Percentiles rank a stretch among this genome's conserved stretches.
phyloP scores from a whole-genome alignment of 164 flowering plant genomes.

The Tetracentron sinense region DNA sequence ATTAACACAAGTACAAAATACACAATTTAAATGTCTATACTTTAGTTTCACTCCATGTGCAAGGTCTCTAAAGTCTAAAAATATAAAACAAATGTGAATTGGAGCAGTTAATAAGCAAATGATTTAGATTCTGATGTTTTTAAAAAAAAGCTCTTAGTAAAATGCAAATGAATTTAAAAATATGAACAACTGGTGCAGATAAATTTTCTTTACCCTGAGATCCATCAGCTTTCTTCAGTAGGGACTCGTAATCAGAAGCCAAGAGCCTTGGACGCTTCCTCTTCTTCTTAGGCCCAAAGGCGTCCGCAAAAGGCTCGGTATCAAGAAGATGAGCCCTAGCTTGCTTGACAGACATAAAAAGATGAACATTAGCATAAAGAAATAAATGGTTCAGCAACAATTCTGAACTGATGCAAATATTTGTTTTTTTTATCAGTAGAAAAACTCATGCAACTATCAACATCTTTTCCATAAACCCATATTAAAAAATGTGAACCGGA shows the following conservation, averaged over 20 bases:
- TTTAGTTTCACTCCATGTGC: background rate
- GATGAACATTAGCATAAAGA: background rate
- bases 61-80: no score
- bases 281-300: conserved; percentile 93
- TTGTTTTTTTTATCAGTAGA: no score
- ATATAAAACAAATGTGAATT: no score
- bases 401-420: background rate
- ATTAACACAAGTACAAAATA: background rate
- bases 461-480: no score
- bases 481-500: no score
- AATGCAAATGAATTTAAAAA: background rate
- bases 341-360: conserved; percentile 46
- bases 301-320: conserved; percentile 73
- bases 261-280: conserved; percentile 85
- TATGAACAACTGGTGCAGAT: background rate
- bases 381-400: conserved; percentile 1
- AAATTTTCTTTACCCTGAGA: conserved; percentile 58
- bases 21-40: background rate
- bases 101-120: background rate
- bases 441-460: no score
- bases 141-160: background rate
- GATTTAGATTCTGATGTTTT: background rate
- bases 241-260: conserved; percentile 79
- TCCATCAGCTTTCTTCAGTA: conserved; percentile 69
- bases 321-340: conserved; percentile 86